Evolutionary conservation across 2,329 filamentous ascomycete genomes (phyloP).

Genomic region (Fusarium annulatum): DNA sequence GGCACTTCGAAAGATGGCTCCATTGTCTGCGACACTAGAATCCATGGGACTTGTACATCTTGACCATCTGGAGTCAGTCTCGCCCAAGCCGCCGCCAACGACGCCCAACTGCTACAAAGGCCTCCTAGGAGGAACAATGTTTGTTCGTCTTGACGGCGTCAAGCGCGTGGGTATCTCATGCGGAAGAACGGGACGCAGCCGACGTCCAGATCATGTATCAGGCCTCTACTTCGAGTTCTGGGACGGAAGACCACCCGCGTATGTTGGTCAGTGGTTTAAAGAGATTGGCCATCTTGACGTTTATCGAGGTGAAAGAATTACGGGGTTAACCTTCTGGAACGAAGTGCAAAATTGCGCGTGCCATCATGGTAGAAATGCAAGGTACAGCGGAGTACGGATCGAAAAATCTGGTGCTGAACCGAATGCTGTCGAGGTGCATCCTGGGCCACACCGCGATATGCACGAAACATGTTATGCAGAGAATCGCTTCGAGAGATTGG

Average conservation of each 20-base stretch:
- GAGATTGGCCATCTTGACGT: background rate
- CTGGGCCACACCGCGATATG: background rate
- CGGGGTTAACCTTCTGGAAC: background rate
- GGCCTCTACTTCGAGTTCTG: slow-evolving; percentile 16
- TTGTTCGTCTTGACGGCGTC: background rate
- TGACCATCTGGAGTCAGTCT: too few relatives aligned
- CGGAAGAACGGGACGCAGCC: background rate
- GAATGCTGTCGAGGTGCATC: background rate
- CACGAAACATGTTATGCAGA: background rate
- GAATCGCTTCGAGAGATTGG: slow-evolving; percentile 1
- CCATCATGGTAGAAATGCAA: background rate
- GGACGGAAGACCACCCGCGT: background rate
- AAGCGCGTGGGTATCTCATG: background rate
- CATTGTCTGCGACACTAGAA: background rate
- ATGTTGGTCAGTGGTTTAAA: slow-evolving; percentile 9
- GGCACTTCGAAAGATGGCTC: background rate
- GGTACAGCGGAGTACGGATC: background rate
- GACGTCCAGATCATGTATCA: background rate
- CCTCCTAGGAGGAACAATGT: too few relatives aligned
- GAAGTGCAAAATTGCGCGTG: too few relatives aligned
- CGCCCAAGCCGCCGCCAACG: too few relatives aligned
- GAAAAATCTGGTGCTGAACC: background rate
- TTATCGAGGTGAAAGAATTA: background rate
- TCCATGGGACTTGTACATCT: background rate
- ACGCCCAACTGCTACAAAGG: too few relatives aligned